A percentile compares a stretch with the other conserved stretches of the same genome.
phyloP scores from a whole-genome alignment of 2,329 filamentous ascomycete genomes.

The Diaporthe ampelina region DNA sequence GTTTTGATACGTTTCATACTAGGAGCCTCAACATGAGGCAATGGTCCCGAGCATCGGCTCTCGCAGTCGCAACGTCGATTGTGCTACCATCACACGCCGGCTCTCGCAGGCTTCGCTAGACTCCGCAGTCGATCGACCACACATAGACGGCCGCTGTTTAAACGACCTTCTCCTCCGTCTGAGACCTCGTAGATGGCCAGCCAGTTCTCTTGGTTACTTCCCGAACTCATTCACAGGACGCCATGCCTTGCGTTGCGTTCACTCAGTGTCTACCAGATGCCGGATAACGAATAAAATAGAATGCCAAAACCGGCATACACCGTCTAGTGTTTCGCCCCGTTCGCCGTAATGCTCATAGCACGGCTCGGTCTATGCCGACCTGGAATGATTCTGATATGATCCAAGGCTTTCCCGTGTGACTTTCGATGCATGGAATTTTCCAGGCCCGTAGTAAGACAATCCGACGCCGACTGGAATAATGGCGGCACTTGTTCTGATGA shows the following conservation, averaged over 20 bases:
- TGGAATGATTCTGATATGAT: neutral
- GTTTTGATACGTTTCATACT: neutral
- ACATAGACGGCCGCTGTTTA: constrained; percentile 1
- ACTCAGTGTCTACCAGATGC: constrained; percentile 30
- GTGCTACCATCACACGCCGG: constrained; percentile 1
- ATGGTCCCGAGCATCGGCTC: neutral
- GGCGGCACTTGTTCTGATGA: constrained; percentile 8
- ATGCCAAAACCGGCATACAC: neutral
- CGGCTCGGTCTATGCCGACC: neutral
- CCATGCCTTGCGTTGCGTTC: constrained; percentile 14
- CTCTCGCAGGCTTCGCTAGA: neutral
- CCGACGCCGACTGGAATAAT: constrained; percentile 3
- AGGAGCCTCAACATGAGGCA: neutral
- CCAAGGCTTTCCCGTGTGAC: neutral
- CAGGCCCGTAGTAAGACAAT: constrained; percentile 2
- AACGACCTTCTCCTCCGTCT: neutral
- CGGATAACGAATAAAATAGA: constrained; percentile 16
- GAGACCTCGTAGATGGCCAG: constrained; percentile 18
- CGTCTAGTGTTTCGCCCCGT: constrained; percentile 1
- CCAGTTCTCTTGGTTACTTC: neutral
- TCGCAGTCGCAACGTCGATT: constrained; percentile 2
- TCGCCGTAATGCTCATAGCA: neutral
- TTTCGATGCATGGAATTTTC: neutral
- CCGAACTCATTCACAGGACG: neutral
- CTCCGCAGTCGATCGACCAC: neutral